Evolutionary conservation across 257 asterid species (phyloP).

Genomic region (Galeopsis tetrahit): DNA sequence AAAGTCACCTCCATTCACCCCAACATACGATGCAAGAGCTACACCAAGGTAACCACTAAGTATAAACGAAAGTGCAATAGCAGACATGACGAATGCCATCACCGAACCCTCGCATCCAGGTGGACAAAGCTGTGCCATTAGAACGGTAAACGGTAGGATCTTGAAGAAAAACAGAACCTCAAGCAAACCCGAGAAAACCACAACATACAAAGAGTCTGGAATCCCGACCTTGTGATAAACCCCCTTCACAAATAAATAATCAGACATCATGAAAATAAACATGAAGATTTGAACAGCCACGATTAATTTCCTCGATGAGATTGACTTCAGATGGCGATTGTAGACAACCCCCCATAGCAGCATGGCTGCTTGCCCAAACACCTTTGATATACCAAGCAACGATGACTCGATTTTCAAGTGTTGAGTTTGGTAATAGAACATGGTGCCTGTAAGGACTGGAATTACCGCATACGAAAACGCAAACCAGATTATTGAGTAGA

Average conservation of each 20-base stretch:
- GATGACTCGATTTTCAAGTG: slow-evolving; percentile 81
- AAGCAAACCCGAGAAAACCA: slow-evolving; percentile 74
- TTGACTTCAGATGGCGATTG: slow-evolving; percentile 61
- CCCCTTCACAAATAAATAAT: slow-evolving; percentile 78
- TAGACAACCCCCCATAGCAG: slow-evolving; percentile 83
- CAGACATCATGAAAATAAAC: slow-evolving; percentile 75
- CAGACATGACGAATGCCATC: slow-evolving; percentile 93
- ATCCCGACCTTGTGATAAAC: slow-evolving; percentile 65
- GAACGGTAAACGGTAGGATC: slow-evolving; percentile 77
- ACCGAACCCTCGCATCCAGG: slow-evolving; percentile 95
- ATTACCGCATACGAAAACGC: slow-evolving; percentile 75
- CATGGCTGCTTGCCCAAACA: slow-evolving; percentile 90
- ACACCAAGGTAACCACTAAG: slow-evolving; percentile 91
- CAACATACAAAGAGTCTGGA: slow-evolving; percentile 71
- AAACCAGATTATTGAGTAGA: slow-evolving; percentile 73
- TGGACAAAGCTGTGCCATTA: slow-evolving; percentile 90
- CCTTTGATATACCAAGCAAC: slow-evolving; percentile 84
- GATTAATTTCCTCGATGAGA: slow-evolving; percentile 73
- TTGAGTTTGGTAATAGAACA: slow-evolving; percentile 95
- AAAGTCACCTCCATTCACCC: slow-evolving; percentile 72
- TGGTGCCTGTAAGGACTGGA: slow-evolving; percentile 87
- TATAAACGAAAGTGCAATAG: slow-evolving; percentile 73
- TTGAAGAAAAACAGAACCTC: slow-evolving; percentile 82
- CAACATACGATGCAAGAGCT: slow-evolving; percentile 62
- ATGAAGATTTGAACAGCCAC: slow-evolving; percentile 66